Evolutionary conservation across 148 eudicot genomes (phyloP).

Genomic region (Gaultheria prostrata): DNA sequence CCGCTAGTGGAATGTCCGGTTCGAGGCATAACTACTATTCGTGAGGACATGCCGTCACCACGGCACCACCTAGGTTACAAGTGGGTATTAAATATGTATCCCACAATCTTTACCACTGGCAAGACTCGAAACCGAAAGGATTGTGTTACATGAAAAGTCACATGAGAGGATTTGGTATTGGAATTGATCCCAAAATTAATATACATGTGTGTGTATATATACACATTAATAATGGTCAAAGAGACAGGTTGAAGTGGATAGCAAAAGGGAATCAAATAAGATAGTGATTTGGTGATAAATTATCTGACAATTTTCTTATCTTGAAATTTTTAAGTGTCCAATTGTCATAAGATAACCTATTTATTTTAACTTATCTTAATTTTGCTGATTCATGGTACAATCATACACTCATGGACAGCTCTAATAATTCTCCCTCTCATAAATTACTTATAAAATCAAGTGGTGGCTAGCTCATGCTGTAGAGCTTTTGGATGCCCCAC

Average conservation of each 20-base stretch:
- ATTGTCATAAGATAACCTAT: neutral
- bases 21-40: too few species aligned
- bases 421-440: neutral
- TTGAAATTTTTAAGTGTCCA: neutral
- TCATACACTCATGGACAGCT: neutral
- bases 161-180: too few species aligned
- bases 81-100: too few species aligned
- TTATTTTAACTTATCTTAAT: neutral
- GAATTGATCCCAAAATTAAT: too few species aligned
- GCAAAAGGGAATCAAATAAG: neutral
- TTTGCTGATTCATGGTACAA: slow-evolving; percentile 4
- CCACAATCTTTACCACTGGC: too few species aligned
- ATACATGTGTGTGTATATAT: neutral
- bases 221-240: neutral
- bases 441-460: neutral
- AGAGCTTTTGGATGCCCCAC: too few species aligned
- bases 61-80: too few species aligned
- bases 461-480: too few species aligned
- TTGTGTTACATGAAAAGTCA: too few species aligned
- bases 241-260: slow-evolving; percentile 15
- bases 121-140: too few species aligned
- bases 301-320: slow-evolving; percentile 10
- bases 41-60: too few species aligned
- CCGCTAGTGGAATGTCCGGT: too few species aligned
- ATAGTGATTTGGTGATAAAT: slow-evolving; percentile 16